Conservation (phyloP, 352 stramenopile genomes). For the Phytophthora ramorum region DNA sequence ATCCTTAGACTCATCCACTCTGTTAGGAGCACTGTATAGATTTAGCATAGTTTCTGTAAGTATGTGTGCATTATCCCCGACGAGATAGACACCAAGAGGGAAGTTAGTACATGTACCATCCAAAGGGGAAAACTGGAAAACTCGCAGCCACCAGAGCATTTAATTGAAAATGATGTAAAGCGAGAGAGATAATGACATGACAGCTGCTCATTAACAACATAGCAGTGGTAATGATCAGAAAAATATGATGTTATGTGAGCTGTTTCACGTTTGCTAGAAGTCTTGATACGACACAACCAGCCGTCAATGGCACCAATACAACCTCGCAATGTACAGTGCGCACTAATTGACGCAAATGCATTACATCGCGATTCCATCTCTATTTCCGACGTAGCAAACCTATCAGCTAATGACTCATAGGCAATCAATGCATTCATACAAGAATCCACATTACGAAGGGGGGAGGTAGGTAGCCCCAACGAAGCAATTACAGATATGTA, state of each 20-base stretch:
- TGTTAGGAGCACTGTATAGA: conserved; percentile 1
- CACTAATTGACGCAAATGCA: neutral
- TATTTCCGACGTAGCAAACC: neutral
- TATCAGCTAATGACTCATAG: neutral
- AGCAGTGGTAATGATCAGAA: neutral
- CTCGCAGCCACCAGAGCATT: neutral
- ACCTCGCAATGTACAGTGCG: neutral
- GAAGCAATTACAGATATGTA: conserved; percentile 9
- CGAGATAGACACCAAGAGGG: conserved; percentile 5
- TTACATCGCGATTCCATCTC: neutral
- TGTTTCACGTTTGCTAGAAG: neutral
- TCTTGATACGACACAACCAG: neutral
- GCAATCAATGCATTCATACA: neutral
- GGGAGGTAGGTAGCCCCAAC: neutral
- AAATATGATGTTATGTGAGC: neutral
- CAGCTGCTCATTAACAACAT: neutral
- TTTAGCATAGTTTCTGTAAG: conserved; percentile 11
- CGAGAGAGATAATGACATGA: neutral
- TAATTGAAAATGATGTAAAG: neutral
- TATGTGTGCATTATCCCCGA: conserved; percentile 12
- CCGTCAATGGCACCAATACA: neutral
- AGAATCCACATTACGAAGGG: conserved; percentile 1
- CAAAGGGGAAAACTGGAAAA: neutral
- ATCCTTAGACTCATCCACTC: conserved; percentile 3
- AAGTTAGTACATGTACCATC: neutral